Evolutionary conservation across 495 filamentous ascomycete species (phyloP), one percentile per base, ranked within the genome.

Genomic region (Penicilliopsis zonata): DNA sequence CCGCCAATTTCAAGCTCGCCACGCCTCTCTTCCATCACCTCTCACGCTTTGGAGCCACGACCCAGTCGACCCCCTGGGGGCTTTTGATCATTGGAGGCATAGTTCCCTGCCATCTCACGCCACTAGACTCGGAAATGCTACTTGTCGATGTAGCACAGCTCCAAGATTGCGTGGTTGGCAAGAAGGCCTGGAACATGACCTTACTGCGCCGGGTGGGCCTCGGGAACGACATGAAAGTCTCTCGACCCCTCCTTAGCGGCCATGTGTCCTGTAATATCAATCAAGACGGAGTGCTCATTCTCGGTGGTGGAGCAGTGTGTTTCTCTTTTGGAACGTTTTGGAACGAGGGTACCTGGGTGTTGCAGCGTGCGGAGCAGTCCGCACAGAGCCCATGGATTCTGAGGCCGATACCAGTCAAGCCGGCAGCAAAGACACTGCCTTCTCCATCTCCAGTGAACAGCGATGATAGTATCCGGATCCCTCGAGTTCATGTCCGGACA

Each of bases 301-400:
- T 80, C 21, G 85, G 84, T 6, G 86, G 87, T 10, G 86, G 87
- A 13, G 83, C 82, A 16, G 81, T 86, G 0, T 93, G 86, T 50
- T 94, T 92, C 54, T 84, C 82, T 0, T 88, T 93, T 66, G 84
- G 82, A 5, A 76, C 76, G 9, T 78, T 67, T 39, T 84, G 80
- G 74, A 84, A 81, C 35, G 59, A 68, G 27, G 75, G 69, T 0
- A 64, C 65, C 24, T 76, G 67, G 53, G 37, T 49, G 13, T 30
- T 76, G 29, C 44, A 46, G 37, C 40, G 35, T 13, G 33, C 18
- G 13, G 36, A 44, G 13, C 35, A 42, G 1, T 23, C 13, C 2
- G 18, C 31, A 3, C 36, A 43, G 22, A 50, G 55, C 26, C 36
- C 28, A 9, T 61, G 49, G 49, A 21, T 17, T 0, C 12, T 50